phyloP scores from a whole-genome alignment of 495 filamentous ascomycete species.

The Aspergillus sclerotioniger region DNA sequence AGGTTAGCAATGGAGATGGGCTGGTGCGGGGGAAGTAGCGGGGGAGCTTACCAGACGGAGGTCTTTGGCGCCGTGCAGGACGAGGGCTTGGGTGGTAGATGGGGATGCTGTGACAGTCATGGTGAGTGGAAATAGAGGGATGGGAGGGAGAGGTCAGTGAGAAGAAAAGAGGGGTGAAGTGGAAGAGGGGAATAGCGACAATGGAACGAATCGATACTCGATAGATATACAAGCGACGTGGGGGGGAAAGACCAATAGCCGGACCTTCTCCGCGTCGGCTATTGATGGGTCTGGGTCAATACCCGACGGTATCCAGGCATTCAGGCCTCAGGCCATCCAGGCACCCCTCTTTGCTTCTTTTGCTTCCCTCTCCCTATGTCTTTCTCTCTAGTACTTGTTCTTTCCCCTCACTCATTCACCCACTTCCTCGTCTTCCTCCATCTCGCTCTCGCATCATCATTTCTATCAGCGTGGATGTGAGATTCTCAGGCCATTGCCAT shows the following conservation, averaged over 20 bases:
- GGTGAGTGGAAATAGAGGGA: constrained; percentile 6
- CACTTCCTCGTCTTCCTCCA: no score
- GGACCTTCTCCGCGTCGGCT: constrained; percentile 38
- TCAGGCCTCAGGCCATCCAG: neutral
- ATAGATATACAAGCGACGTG: constrained; percentile 5
- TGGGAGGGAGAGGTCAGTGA: no score
- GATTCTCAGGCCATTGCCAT: no score
- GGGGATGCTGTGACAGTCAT: constrained; percentile 37
- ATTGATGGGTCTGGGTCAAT: constrained; percentile 30
- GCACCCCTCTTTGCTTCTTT: neutral
- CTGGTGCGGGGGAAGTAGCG: neutral
- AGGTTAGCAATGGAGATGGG: neutral
- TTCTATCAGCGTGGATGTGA: no score
- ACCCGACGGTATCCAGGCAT: constrained; percentile 26
- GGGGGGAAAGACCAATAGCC: constrained; percentile 6
- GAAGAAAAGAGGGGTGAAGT: no score
- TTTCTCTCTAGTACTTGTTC: no score
- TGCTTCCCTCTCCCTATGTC: neutral
- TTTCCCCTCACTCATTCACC: no score
- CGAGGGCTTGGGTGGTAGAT: constrained; percentile 51
- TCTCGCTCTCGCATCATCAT: no score
- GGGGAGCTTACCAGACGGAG: constrained; percentile 56
- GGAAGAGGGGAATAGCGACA: neutral
- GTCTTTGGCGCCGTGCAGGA: constrained; percentile 68
- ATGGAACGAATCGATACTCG: neutral